Evolutionary conservation across 73 alveolate genomes (phyloP), one percentile per base, ranked within the genome.

Genomic region (Blepharisma stoltei): DNA sequence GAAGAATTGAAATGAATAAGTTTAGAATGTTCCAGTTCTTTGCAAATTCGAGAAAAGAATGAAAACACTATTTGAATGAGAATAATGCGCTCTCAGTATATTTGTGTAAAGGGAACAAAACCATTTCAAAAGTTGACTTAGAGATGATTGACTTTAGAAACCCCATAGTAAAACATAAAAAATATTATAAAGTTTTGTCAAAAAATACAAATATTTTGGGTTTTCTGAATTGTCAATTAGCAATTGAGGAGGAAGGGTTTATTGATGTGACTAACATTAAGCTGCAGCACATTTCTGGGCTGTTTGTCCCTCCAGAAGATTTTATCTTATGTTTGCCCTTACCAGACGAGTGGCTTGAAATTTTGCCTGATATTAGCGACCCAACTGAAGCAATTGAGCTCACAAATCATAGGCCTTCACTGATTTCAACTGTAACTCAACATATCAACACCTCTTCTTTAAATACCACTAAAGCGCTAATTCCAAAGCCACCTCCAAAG

Each of bases 251-350:
- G 4, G 79, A 69, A 7, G 37, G 27, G 6, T 44, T 18, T 43
- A 60, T 60, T 9, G 73, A 60, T 25, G 73, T 60, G 48, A 60
- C 45, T 14, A 60, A 60, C 5, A 60, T 60, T 60, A n/a, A n/a
- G 14, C 23, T 69, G 27, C 11, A 25, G 5, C 21, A 38, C 27
- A 0, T 1, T 3, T 46, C 55, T 38, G 79, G 79, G 5, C 11
- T 69, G 1, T 69, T n/a, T 43, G 27, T 69, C n/a, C 79, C 79
- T 7, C 79, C 79, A 1, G 79, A 69, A 69, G 79, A 69, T 69
- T 69, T 69, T 43, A 23, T 46, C 55, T n/a, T 46, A 4, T 69
- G 79, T 44, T 38, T 44, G 41, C 67, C 55, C 9, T 69, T 69
- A 25, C 79, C 79, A 14, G 41, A 69, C 1, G 79, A 69, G 27